Evolutionary conservation across 306 rosid species (phyloP).

Genomic region (Boehmeria nivea): DNA sequence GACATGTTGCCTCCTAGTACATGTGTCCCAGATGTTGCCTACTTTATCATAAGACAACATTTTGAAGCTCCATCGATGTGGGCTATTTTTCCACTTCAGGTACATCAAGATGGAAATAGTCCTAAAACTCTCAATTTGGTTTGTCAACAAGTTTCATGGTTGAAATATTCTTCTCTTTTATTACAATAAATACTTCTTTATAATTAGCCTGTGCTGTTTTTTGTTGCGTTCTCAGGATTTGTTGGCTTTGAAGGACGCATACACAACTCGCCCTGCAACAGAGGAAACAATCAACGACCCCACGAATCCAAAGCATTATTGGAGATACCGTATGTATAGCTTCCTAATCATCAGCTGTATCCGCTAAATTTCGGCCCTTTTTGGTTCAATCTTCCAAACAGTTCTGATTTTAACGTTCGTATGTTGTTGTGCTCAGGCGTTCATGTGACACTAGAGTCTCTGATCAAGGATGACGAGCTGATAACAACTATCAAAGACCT

Average conservation of each 20-base stretch:
- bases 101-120: slow-evolving; percentile 15
- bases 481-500: slow-evolving; percentile 55
- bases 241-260: slow-evolving; percentile 77
- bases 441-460: slow-evolving; percentile 74
- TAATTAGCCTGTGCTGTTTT: not conserved
- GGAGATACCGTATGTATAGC: slow-evolving; percentile 82
- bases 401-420: not conserved
- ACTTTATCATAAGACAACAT: slow-evolving; percentile 67
- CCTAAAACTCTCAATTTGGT: not conserved
- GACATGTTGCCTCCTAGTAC: slow-evolving; percentile 58
- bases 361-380: not conserved
- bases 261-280: slow-evolving; percentile 65
- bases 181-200: not conserved
- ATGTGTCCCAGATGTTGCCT: slow-evolving; percentile 70
- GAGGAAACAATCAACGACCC: slow-evolving; percentile 98
- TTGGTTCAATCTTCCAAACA: no score
- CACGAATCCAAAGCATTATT: slow-evolving; percentile 92
- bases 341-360: no score
- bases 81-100: slow-evolving; percentile 99
- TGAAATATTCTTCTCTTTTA: not conserved
- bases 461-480: slow-evolving; percentile 63
- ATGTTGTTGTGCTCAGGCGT: slow-evolving; percentile 45
- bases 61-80: slow-evolving; percentile 97
- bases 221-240: no score
- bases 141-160: not conserved